A percentile compares a stretch with the other conserved stretches of the same genome.
These are phyloP conservation scores for Syzygium oleosum DNA, from an alignment of 345 rosid species.

Conservation along the genomic window DNA sequence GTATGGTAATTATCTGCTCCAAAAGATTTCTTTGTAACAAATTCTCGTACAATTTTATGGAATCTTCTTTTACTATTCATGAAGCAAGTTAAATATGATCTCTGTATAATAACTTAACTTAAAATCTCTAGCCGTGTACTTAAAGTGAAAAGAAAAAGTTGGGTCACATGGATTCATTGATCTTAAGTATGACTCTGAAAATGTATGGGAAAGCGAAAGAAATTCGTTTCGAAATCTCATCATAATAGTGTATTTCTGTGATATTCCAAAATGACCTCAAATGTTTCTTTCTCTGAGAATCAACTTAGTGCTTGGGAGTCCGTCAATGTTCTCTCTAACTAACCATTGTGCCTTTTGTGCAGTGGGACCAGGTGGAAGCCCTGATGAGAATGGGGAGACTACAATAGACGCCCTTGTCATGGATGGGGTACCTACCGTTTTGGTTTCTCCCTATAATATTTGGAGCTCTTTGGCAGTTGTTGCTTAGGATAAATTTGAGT, in stretches of 20 bases:
- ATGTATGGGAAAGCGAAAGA: not conserved
- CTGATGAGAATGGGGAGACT: conserved; percentile 91
- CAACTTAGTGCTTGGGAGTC: not conserved
- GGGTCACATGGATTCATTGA: not conserved
- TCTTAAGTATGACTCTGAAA: not conserved
- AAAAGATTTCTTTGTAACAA: not conserved
- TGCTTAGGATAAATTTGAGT: not conserved
- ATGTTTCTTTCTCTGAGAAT: not conserved
- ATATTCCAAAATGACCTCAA: not conserved
- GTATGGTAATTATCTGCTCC: not conserved
- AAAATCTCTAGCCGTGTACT: not conserved
- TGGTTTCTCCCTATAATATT: not conserved
- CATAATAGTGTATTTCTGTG: not conserved
- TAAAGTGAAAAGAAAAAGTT: not conserved
- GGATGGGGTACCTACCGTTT: conserved; percentile 62
- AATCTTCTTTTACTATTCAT: not conserved
- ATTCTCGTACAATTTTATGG: not conserved
- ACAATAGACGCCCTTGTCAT: conserved; percentile 88
- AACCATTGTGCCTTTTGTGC: conserved; percentile 2
- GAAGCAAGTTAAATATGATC: not conserved
- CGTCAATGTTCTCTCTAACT: not conserved
- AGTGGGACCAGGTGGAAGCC: conserved; percentile 99
- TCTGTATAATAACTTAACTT: not conserved
- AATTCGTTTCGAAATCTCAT: not conserved
- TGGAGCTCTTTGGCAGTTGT: not conserved